Evolutionary conservation across 768 basidiomycete species (phyloP).

Genomic region (Zangia roseola): DNA sequence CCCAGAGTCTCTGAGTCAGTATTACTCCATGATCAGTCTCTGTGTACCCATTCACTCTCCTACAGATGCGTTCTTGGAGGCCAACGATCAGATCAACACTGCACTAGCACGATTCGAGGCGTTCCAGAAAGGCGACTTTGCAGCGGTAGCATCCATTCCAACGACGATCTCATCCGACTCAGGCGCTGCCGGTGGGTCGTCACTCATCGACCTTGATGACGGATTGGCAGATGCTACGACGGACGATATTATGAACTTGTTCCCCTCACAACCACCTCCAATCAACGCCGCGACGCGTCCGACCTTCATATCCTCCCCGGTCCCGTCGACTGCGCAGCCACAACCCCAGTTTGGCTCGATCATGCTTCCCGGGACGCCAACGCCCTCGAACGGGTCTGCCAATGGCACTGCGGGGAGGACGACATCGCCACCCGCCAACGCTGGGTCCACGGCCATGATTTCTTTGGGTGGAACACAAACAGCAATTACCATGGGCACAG

Average conservation of each 20-base stretch:
- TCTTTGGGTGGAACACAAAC: too few relatives aligned
- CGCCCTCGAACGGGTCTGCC: slow-evolving; percentile 19
- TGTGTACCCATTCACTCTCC: neutral
- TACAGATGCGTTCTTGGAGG: slow-evolving; percentile 87
- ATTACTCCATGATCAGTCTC: neutral
- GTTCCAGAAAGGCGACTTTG: slow-evolving; percentile 90
- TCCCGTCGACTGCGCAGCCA: slow-evolving; percentile 13
- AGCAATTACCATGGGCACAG: neutral
- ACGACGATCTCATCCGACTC: slow-evolving; percentile 46
- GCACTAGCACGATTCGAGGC: slow-evolving; percentile 89
- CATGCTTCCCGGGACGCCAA: slow-evolving; percentile 43
- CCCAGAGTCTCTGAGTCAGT: slow-evolving; percentile 82
- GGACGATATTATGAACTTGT: slow-evolving; percentile 66
- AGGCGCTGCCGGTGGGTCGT: slow-evolving; percentile 31
- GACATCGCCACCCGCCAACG: slow-evolving; percentile 13
- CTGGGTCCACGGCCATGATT: slow-evolving; percentile 8
- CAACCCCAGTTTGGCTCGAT: slow-evolving; percentile 38
- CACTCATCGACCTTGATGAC: slow-evolving; percentile 82
- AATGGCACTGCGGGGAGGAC: slow-evolving; percentile 12
- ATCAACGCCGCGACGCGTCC: slow-evolving; percentile 31
- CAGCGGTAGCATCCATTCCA: slow-evolving; percentile 68
- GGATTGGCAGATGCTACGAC: slow-evolving; percentile 17
- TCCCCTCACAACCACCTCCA: slow-evolving; percentile 34
- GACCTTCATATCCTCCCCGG: slow-evolving; percentile 15
- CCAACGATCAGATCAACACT: slow-evolving; percentile 97